Conservation (phyloP, 176 grass and related monocot species). For the Thalia dealbata region DNA sequence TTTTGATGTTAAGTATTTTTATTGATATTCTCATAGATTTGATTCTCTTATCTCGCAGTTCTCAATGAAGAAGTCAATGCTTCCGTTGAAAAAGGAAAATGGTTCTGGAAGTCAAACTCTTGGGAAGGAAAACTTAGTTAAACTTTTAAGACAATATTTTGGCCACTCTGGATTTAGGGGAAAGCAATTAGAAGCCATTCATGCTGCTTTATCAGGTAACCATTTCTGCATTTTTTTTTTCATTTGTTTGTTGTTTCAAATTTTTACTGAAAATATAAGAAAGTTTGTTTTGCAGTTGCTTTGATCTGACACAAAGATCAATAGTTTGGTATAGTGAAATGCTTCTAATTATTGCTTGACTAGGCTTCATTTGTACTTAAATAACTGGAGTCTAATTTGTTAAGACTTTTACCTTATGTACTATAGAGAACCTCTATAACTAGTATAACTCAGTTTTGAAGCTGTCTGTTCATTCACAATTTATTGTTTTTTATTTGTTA, state of each 20-base stretch:
- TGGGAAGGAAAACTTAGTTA: constrained; percentile 37
- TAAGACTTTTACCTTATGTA: neutral
- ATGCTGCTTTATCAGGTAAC: constrained; percentile 80
- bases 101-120: constrained; percentile 23
- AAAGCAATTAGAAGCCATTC: constrained; percentile 75
- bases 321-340: neutral
- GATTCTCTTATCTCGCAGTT: neutral
- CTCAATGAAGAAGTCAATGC: constrained; percentile 64
- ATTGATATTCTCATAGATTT: neutral
- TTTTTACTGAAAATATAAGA: neutral
- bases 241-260: neutral
- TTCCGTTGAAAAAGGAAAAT: constrained; percentile 33
- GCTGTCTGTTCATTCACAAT: neutral
- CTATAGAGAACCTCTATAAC: neutral
- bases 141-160: constrained; percentile 56
- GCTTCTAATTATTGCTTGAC: no score
- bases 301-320: neutral
- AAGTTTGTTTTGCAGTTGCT: neutral
- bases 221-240: neutral
- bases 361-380: no score
- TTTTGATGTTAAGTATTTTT: neutral
- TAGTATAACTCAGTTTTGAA: neutral
- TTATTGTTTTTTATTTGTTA: neutral
- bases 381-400: neutral
- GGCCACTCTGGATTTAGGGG: constrained; percentile 68